Base-by-base conservation (phyloP, 2,329 filamentous ascomycete species). In the Stromatinia cepivora region DNA sequence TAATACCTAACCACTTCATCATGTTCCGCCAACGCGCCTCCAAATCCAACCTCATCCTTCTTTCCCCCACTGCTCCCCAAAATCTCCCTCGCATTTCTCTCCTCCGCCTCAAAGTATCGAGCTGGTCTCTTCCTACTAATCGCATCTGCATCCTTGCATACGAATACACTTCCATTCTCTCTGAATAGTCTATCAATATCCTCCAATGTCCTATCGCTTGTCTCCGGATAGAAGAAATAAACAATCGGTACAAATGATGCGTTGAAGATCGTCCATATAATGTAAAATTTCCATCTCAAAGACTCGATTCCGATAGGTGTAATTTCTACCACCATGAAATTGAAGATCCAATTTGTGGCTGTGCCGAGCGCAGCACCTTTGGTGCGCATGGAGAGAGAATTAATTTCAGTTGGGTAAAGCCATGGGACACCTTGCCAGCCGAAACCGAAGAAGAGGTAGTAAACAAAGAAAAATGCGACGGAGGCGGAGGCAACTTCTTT, bases 281-380 rank as follows among this genome's bases (percentile, higher is more conserved):
- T 85, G 76, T 90, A 90, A 0, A 88, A 90, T 73, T 86, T 81
- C 79, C 87, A 85, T 10, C 79, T 78, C 70, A 90, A 89, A 69
- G 80, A 85, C 67, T 84, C 80, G 65, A 81, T 79, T 13, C 73
- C 72, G 9, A 81, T 74, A 0, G 80, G 80, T 7, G 80, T 80
- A 11, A 81, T 80, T 25, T 66, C 67, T 10, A 69, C 67, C 1
- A 69, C 61, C 52, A 69, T 66, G 53, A 69, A 88, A 76, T 89
- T 89, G 78, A 88, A 88, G 66, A 87, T 85, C 76, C 73, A 78
- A 59, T 78, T 78, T 17, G 77, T 79, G 0, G 77, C 79, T 3
- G 81, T 82, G 9, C 79, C 78, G 13, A 88, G 76, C 7, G 86
- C 87, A 71, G 87, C 88, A 50, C 86, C 86, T 0, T 85, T 86